Base-by-base conservation (phyloP, 2,329 filamentous ascomycete genomes). In the Gyromitra esculenta region DNA sequence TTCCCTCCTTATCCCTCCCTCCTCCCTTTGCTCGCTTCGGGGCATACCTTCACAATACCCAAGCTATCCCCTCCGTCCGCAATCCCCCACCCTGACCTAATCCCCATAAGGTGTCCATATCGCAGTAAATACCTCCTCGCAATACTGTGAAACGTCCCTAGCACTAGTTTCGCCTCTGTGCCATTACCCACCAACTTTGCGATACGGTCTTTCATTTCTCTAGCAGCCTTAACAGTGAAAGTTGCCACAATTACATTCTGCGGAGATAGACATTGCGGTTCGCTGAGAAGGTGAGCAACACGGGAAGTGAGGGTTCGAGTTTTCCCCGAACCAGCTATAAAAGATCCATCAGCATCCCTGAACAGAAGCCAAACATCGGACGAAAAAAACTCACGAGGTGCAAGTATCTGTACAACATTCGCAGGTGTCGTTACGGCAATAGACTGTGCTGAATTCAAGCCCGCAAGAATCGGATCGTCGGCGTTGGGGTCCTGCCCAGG, bases 91-190 rank as follows among this genome's bases (percentile, higher is more conserved):
- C 92, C 92, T 80, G 91, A 90, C 77, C 89, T 87, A 60, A 99
- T 85, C 11, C 92, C 93, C 81, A 98, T 96, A 76, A 91, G 86
- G 81, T 93, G 89, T 50, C 96, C 95, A 82, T 98, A 98, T 35
- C 88, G 79, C 52, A 91, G 88, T 15, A 99, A 86, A 82, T 97
- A 98, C 75, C 93, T 89, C 57, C 93, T 88, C 68, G 94, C 90
- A 79, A 99, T 94, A 62, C 94, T 97, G 84, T 99, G 95, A 80
- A 99, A 98, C 0, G 96, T 99, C 18, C 95, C 95, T 2, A 99
- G 86, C 41, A 97, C 88, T 79, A 99, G 86, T 81, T 90, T 92
- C 70, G 88, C 90, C 82, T 94, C 92, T 15, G 90, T 85, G 5
- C 90, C 90, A 76, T 91, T 88, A 0, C 94, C 94, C n/a, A 98